Conservation (phyloP, 2,329 filamentous ascomycete genomes). For the Colletotrichum phormii region DNA sequence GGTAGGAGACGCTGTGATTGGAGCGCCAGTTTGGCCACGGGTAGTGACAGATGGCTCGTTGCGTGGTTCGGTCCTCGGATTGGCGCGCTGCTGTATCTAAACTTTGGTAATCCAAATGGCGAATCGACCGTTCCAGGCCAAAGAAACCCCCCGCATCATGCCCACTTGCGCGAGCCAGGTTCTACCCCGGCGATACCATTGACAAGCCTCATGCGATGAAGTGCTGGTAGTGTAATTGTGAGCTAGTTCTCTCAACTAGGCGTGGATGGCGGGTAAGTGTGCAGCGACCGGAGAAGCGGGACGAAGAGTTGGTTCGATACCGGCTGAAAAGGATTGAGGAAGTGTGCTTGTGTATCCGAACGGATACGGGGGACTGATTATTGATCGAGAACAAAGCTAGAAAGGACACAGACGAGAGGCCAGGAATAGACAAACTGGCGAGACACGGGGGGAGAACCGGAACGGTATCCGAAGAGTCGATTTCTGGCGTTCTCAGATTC, state of each 20-base stretch:
- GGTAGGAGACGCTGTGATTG: background rate
- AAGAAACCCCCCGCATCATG: background rate
- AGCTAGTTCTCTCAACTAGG: background rate
- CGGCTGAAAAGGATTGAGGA: constrained; percentile 4
- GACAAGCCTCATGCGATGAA: constrained; percentile 2
- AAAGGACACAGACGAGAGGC: background rate
- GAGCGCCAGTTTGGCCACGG: background rate
- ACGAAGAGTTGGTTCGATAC: constrained; percentile 23
- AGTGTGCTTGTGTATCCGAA: background rate
- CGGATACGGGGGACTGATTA: background rate
- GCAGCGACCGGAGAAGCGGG: constrained; percentile 42
- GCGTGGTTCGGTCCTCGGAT: background rate
- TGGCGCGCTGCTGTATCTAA: background rate
- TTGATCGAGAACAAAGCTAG: background rate
- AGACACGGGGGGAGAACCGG: constrained; percentile 6
- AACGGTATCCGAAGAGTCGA: constrained; percentile 15
- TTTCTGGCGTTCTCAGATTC: constrained; percentile 1
- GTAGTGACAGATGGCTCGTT: background rate
- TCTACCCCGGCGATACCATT: constrained; percentile 2
- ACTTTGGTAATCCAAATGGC: constrained; percentile 20
- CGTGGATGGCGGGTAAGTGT: constrained; percentile 39
- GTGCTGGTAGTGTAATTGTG: background rate
- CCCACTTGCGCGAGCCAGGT: background rate
- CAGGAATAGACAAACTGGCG: background rate
- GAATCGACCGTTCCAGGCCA: constrained; percentile 11